Base-by-base conservation (phyloP, 768 basidiomycete species). In the Tubosaeta sp. region DNA sequence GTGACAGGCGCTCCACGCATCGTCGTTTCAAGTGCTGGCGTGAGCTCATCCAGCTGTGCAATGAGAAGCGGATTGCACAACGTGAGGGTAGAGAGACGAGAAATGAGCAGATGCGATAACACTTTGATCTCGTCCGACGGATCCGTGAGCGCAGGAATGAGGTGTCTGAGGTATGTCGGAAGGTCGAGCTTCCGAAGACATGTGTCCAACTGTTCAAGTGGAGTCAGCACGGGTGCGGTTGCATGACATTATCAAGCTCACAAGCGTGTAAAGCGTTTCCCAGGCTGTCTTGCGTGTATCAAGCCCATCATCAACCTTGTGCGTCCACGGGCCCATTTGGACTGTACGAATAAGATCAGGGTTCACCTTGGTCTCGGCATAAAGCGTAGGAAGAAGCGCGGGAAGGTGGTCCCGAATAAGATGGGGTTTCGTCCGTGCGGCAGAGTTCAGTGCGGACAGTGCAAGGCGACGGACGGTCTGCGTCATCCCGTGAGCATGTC, bases 51-150 rank as follows among this genome's bases (percentile, higher is more conserved):
- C 51, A 98, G 76, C 22, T 88, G 80, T 56, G 87, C 87, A n/a
- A 67, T 49, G 6, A 67, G 58, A 24, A 66, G 65, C 1, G 65
- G 62, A 6, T 49, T 55, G 35, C 60, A 67, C 18, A 63, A 38
- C 1, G 87, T 77, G 22, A 97, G 83, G 29, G 88, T 84, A 8
- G 92, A 83, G 14, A 98, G 81, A 10, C 94, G 85, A 76, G 92
- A 90, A 34, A 98, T 79, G 75, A 95, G 88, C 82, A 99, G 90
- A 69, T 95, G 91, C 46, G 86, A 93, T 52, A 97, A 82, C 41
- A 97, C 92, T 69, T 97, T 97, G 75, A 99, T 90, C 66, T 98
- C 96, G 66, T 98, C 94, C 5, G 90, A 90, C 48, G 87, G 86
- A 66, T 99, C 96, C 2, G 78, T 74, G 12, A 98, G 80, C 1